phyloP scores from a whole-genome alignment of 1,284 basidiomycete genomes.

The Ustilago tritici region DNA sequence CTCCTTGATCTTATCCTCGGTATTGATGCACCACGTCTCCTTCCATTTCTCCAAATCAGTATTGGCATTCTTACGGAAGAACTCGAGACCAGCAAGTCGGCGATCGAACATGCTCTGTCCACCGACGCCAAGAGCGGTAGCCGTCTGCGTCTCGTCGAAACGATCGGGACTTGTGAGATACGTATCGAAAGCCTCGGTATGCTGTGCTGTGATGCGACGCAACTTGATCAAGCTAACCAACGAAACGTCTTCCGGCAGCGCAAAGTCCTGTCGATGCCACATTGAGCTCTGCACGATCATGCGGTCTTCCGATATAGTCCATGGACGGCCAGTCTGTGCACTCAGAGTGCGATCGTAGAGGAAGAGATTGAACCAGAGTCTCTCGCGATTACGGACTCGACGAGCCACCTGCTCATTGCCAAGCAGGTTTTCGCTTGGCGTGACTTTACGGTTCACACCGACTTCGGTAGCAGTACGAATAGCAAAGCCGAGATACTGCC shows the following conservation, averaged over 20 bases:
- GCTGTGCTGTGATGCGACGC: constrained; percentile 53
- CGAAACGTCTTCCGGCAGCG: constrained; percentile 57
- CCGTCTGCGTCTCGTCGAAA: constrained; percentile 49
- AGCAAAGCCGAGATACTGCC: constrained; percentile 64
- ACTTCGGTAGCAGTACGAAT: constrained; percentile 64
- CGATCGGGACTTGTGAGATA: constrained; percentile 47
- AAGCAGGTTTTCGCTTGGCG: constrained; percentile 46
- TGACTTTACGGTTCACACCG: constrained; percentile 58
- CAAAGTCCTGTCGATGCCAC: constrained; percentile 63
- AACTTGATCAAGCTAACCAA: constrained; percentile 60
- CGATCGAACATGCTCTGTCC: constrained; percentile 52
- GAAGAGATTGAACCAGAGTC: constrained; percentile 62
- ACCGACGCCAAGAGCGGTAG: constrained; percentile 43
- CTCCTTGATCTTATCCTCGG: constrained; percentile 53
- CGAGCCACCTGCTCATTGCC: constrained; percentile 60
- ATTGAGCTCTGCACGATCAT: constrained; percentile 54
- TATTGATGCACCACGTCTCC: constrained; percentile 60
- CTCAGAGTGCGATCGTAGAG: constrained; percentile 60
- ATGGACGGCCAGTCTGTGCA: constrained; percentile 60
- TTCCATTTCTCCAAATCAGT: constrained; percentile 62
- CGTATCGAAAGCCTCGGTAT: constrained; percentile 52
- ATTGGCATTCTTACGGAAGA: constrained; percentile 56
- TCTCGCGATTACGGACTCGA: constrained; percentile 55
- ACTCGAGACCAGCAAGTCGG: constrained; percentile 49
- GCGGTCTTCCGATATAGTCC: constrained; percentile 57